Conservation (phyloP, 805 yeast species). For the Candida nitratophila region DNA sequence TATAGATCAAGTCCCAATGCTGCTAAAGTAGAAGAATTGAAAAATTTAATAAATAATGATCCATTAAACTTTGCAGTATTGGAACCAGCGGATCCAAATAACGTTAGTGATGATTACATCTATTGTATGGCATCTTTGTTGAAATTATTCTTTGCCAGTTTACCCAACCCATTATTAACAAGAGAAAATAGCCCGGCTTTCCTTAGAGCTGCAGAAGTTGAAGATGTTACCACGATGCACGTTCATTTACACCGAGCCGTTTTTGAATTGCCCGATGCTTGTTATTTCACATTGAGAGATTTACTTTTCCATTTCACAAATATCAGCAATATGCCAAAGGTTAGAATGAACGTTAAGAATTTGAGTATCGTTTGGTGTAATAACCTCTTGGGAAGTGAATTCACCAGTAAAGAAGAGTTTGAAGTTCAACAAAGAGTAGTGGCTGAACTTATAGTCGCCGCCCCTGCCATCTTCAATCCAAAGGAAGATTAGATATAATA, state of each 20-base stretch:
- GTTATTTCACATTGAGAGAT: constrained; percentile 84
- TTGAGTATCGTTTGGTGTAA: constrained; percentile 96
- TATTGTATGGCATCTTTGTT: constrained; percentile 82
- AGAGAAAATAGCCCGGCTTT: constrained; percentile 53
- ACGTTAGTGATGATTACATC: constrained; percentile 70
- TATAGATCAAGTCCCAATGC: constrained; percentile 82
- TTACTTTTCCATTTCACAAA: constrained; percentile 68
- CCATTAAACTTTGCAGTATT: constrained; percentile 52
- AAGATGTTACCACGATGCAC: constrained; percentile 46
- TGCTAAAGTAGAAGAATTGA: constrained; percentile 64
- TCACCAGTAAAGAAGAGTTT: constrained; percentile 46
- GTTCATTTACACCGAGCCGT: constrained; percentile 83
- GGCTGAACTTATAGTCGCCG: constrained; percentile 78
- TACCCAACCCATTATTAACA: constrained; percentile 85
- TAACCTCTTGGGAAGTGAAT: constrained; percentile 62
- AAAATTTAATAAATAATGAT: constrained; percentile 64
- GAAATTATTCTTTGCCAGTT: constrained; percentile 72
- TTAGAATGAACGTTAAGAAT: constrained; percentile 78
- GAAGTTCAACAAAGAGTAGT: constrained; percentile 50
- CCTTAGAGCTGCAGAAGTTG: constrained; percentile 63
- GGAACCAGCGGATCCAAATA: constrained; percentile 47
- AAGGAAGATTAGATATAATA: constrained; percentile 8
- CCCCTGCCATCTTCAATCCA: constrained; percentile 62
- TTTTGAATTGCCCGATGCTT: constrained; percentile 88
- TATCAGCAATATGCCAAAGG: constrained; percentile 37